Conservation (phyloP, 139 green algal genomes). For the Coelastrella sp. region DNA sequence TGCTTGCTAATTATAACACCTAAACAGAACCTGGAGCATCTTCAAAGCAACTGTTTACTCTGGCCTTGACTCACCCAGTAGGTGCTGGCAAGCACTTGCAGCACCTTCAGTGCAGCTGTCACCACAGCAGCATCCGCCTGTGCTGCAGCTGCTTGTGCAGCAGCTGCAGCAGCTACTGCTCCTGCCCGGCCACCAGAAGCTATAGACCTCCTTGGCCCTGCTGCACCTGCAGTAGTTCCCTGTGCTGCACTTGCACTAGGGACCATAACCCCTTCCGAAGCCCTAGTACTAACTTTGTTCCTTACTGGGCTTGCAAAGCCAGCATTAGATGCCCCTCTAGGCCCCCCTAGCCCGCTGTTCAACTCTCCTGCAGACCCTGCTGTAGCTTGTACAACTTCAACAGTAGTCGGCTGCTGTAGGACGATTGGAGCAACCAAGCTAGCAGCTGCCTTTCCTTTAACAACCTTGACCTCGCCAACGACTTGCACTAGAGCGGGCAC, state of each 20-base stretch:
- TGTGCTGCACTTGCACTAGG: background rate
- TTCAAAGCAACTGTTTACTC: too few relatives aligned
- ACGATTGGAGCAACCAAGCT: background rate
- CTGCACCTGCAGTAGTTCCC: background rate
- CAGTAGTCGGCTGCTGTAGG: background rate
- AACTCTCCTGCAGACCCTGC: background rate
- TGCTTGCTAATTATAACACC: too few relatives aligned
- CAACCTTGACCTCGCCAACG: slow-evolving; percentile 14
- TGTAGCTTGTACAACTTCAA: background rate
- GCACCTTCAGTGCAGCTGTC: slow-evolving; percentile 7
- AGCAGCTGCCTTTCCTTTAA: background rate
- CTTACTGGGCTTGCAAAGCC: background rate
- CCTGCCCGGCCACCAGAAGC: too few relatives aligned
- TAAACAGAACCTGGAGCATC: too few relatives aligned
- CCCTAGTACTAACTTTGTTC: background rate
- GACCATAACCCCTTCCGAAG: background rate
- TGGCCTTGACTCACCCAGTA: background rate
- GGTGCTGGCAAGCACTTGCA: background rate
- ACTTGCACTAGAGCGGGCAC: slow-evolving; percentile 15
- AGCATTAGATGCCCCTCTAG: background rate
- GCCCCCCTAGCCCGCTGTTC: background rate
- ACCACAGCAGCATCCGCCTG: background rate
- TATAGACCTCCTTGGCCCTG: too few relatives aligned
- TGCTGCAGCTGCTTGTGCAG: background rate
- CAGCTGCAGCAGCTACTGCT: background rate